Evolutionary conservation across 2,329 filamentous ascomycete genomes (phyloP).

Genomic region (Penicillium sp.): DNA sequence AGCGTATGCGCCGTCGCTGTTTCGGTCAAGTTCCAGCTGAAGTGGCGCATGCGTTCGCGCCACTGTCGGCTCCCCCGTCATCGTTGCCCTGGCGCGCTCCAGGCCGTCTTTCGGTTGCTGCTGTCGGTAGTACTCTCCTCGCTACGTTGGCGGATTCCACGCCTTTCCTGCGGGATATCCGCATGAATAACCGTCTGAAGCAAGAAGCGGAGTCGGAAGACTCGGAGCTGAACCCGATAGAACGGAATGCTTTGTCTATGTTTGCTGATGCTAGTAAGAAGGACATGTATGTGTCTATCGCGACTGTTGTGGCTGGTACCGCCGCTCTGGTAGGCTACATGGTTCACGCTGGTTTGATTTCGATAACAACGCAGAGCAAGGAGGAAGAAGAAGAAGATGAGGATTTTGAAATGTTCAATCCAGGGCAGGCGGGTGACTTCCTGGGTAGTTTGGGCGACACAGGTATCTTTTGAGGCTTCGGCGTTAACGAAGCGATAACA

Average conservation of each 20-base stretch:
- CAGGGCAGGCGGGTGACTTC: constrained; percentile 1
- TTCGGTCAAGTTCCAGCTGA: constrained; percentile 35
- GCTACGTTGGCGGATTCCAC: constrained; percentile 38
- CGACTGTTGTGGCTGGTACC: constrained; percentile 34
- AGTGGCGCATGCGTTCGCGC: constrained; percentile 24
- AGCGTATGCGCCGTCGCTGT: constrained; percentile 38
- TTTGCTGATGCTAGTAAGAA: constrained; percentile 29
- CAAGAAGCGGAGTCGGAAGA: constrained; percentile 29
- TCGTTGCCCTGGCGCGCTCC: constrained; percentile 39
- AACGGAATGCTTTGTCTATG: constrained; percentile 27
- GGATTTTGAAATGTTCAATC: background rate
- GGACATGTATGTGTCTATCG: constrained; percentile 39
- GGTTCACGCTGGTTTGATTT: constrained; percentile 32
- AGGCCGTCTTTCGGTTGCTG: constrained; percentile 31
- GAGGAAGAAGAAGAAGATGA: background rate
- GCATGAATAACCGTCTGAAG: constrained; percentile 39
- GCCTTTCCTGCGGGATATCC: constrained; percentile 39
- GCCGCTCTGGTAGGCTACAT: constrained; percentile 40
- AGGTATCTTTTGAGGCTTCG: background rate
- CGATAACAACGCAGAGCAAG: background rate
- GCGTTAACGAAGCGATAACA: background rate
- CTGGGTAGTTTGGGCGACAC: background rate
- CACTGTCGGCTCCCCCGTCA: constrained; percentile 15
- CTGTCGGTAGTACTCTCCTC: constrained; percentile 37
- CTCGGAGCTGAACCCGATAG: constrained; percentile 23